A percentile compares a stretch with the other conserved stretches of the same genome.
These are phyloP conservation scores for Colletotrichum siamense DNA, from an alignment of 2,329 filamentous ascomycete species.

Conservation along the genomic window DNA sequence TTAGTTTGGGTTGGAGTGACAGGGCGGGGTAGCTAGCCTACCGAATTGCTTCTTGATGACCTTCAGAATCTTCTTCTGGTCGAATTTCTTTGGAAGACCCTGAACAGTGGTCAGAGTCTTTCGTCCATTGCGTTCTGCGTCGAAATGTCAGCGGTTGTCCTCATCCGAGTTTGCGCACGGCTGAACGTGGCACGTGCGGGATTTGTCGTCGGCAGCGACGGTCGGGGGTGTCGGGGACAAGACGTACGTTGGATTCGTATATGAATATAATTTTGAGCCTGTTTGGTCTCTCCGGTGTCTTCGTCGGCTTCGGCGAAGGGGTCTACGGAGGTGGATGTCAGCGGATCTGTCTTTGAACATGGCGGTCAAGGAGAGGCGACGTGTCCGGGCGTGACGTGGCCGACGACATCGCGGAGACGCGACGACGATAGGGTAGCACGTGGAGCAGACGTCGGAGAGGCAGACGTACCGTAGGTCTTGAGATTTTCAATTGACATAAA, in stretches of 20 bases:
- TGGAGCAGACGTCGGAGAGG: background rate
- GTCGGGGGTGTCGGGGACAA: background rate
- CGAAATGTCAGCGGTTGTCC: conserved; percentile 41
- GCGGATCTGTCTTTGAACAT: conserved; percentile 19
- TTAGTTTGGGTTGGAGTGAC: conserved; percentile 26
- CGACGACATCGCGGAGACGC: background rate
- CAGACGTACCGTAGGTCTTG: conserved; percentile 85
- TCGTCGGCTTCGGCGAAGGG: conserved; percentile 99
- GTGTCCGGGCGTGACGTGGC: background rate
- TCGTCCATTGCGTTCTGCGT: conserved; percentile 97
- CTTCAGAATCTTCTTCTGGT: conserved; percentile 99
- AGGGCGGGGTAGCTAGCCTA: conserved; percentile 49
- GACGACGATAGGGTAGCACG: too few relatives aligned
- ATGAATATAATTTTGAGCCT: conserved; percentile 98
- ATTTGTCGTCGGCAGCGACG: background rate
- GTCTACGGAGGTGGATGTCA: conserved; percentile 63
- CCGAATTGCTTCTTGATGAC: conserved; percentile 99
- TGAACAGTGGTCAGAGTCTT: conserved; percentile 99
- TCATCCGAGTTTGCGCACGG: background rate
- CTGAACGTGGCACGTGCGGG: conserved; percentile 9
- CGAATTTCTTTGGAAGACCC: conserved; percentile 98
- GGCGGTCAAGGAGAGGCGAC: conserved; percentile 11
- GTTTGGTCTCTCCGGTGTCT: conserved; percentile 94
- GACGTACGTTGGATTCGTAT: conserved; percentile 98
- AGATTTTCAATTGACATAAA: conserved; percentile 99